Evolutionary conservation across 352 stramenopile genomes (phyloP), one percentile per base, ranked within the genome.

Genomic region (Phytophthora macrochlamydospora): DNA sequence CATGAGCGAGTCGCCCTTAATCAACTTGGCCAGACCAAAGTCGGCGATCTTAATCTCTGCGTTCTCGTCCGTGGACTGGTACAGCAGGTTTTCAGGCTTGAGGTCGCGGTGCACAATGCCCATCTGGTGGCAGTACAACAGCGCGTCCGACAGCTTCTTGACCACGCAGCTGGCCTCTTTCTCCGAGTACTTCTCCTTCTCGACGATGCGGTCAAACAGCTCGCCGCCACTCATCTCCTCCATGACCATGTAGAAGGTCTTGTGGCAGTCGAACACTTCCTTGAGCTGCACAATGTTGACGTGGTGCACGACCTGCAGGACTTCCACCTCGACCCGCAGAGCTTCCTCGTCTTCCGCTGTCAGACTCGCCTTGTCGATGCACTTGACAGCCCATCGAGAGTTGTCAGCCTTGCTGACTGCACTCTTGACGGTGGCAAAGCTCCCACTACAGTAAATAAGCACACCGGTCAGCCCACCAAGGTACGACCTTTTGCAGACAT

Each of bases 11-110:
- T 98, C 90, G 45, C 93, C 92, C 57, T 93, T 91, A 42, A 98
- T 84, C 44, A 97, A 85, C 69, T 98, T 98, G 31, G 85, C 84
- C 3, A 98, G 75, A 2, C 92, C 92, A 75, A 98, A 98, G 68
- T 97, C 92, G 35, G 90, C 88, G 51, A 98, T 96, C 68, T 98
- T 98, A 68, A 99, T 97, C 57, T 96, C 80, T 0, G 95, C 87
- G 52, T 98, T 77, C 13, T 98, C 82, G 24, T 96, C 87, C 8
- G 76, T 86, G 62, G 81, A 88, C 56, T 91, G 71, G 42, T 98
- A 93, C 3, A 97, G 56, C 50, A 97, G 53, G 65, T 97, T 97
- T 59, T 97, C 90, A 4, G 90, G 91, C 68, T 94, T 94, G n/a
- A 94, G 71, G 51, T 94, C 86, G 38, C 83, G 80, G 53, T 99